phyloP scores from a whole-genome alignment of 2,329 filamentous ascomycete species.

The Penicillium nordicum region DNA sequence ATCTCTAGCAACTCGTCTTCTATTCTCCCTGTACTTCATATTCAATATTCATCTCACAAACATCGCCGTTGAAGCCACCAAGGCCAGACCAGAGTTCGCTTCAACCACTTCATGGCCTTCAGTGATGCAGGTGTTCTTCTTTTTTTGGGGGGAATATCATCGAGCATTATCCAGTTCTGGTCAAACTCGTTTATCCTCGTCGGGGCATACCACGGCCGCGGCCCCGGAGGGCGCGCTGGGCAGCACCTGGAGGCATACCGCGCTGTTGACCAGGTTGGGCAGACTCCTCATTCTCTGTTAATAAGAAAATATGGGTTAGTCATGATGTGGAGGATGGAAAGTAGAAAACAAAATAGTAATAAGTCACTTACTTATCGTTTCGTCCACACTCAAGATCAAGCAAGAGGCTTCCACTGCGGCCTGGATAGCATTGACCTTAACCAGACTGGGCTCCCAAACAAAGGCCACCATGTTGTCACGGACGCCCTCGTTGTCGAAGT shows the following conservation, averaged over 20 bases:
- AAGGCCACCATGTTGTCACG: conserved; percentile 92
- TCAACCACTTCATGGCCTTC: background rate
- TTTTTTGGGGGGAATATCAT: conserved; percentile 13
- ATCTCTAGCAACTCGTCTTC: conserved; percentile 12
- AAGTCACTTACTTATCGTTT: conserved; percentile 74
- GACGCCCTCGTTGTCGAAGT: conserved; percentile 89
- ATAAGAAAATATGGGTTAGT: conserved; percentile 13
- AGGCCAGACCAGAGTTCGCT: background rate
- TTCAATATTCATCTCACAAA: conserved; percentile 9
- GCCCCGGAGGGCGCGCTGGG: conserved; percentile 81
- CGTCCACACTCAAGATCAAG: conserved; percentile 91
- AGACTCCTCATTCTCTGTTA: conserved; percentile 81
- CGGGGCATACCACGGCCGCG: conserved; percentile 83
- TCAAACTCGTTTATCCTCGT: conserved; percentile 26
- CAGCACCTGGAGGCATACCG: conserved; percentile 73
- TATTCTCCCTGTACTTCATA: conserved; percentile 13
- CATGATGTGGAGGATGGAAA: background rate
- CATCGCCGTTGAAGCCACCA: conserved; percentile 10
- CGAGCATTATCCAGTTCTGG: conserved; percentile 25
- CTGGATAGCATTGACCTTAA: conserved; percentile 97
- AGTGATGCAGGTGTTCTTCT: conserved; percentile 8
- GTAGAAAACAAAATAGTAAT: background rate
- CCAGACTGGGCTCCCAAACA: conserved; percentile 93
- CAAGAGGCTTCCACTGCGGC: conserved; percentile 93
- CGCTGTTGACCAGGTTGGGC: conserved; percentile 74